Base-by-base conservation (phyloP, 2,329 filamentous ascomycete genomes). In the Venturia effusa region DNA sequence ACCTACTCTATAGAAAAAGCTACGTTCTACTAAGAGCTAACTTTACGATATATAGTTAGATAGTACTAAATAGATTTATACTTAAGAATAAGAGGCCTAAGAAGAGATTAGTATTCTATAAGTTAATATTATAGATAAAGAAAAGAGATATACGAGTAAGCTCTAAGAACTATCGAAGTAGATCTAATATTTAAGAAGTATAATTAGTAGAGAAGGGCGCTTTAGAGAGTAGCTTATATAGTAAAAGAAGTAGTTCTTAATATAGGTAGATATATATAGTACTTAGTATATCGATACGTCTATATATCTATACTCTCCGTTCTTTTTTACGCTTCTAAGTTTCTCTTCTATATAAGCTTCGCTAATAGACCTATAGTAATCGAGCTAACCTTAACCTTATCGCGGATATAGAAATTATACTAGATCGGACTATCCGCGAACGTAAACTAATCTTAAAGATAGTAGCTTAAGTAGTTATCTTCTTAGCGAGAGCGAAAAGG, bases 381-480 rank as follows among this genome's bases (percentile, higher is more conserved):
- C 88, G 93, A 75, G 89, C 90, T 66, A 91, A 97, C 74, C 86
- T 97, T 65, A 85, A 87, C 62, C 88, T 97, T 72, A 86, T 97
- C 67, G 84, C 88, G 69, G 84, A 89, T 69, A 96, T 97, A 80
- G 90, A 89, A 67, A 84, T 90, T 67, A 82, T 80, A 40, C 76
- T 81, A 3, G 79, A 82, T 68, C 66, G 73, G 27, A 77, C 76
- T 0, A 72, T 78, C 48, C 74, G 77, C 19, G 73, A 78, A 64
- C 76, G 74, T 63, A 76, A 75, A 62, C 80, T 75, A 4, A 75
- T 75, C 3, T 71, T 85, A 61, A 77, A 78, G 63, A 75, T 77
- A 5, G 79, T 82, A 1, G 80, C 76, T 2, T 68, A 78, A 37
- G 75, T 78, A 64, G 73, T 85, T 13, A 74, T 83, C 2, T 82